Evolutionary conservation across 495 filamentous ascomycete genomes (phyloP), one percentile per base, ranked within the genome.

Genomic region (Articulospora tetracladia): DNA sequence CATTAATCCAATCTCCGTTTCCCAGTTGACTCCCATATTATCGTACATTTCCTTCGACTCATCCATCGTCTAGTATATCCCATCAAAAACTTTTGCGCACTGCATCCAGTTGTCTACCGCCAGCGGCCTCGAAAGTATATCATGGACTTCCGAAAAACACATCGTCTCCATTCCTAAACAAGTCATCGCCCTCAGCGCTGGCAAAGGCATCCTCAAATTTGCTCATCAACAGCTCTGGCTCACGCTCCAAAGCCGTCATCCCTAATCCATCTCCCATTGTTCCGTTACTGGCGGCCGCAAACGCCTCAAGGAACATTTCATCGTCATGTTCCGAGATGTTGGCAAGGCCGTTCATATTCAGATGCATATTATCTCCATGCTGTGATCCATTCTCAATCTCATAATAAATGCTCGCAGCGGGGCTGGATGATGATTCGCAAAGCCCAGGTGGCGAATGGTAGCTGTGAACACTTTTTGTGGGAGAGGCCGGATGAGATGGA

Each of bases 191-290:
- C 67, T 68, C 55, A 61, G 59, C 34, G 54, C 54, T 72, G 47
- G 72, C 74, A 44, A 73, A 79, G 23, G 70, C 68, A 48, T 76
- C 75, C 39, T 78, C 76, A 55, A 77, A 78, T 61, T 79, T 79
- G 34, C 68, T 67, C 70, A 78, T 70, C 47, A 79, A 60, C 61
- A 78, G 63, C 47, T 70, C 70, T 28, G 73, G 66, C 22, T 76
- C 72, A 17, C 67, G 68, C 41, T 73, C 74, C 23, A 76, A 67
- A 10, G 71, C 66, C 30, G 74, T 66, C 47, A 78, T 65, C 39
- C 39, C 39, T 44, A 44, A 19, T 44, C 39, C 39, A n/a, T 44
- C 39, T 23, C 68, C 68, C 46, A 77, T 63, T 25, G 69, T 66
- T 30, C 66, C 64, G 20, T 57, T 56, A 28, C 52, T 60, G 12